phyloP scores from a whole-genome alignment of 768 basidiomycete species.

The Suillus tomentosus region DNA sequence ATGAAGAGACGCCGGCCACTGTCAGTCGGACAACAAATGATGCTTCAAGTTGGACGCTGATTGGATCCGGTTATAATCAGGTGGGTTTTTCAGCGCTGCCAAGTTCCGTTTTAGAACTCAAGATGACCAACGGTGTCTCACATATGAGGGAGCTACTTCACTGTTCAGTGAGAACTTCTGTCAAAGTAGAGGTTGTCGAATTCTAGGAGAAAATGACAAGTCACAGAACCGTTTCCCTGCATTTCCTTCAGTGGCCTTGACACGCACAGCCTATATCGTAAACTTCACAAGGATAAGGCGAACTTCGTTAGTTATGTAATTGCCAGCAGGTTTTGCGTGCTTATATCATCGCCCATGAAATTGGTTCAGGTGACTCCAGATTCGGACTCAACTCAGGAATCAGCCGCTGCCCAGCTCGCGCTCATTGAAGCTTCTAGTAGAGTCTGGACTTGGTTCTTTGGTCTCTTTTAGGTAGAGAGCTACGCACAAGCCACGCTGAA shows the following conservation, averaged over 20 bases:
- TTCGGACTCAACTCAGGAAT: background rate
- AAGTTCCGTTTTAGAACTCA: background rate
- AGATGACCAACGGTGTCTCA: no score
- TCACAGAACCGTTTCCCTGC: no score
- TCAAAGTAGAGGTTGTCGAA: no score
- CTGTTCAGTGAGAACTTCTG: no score
- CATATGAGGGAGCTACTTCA: no score
- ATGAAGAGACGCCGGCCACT: background rate
- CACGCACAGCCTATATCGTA: no score
- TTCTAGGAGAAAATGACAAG: no score
- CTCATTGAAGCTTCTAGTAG: background rate
- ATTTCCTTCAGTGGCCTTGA: no score
- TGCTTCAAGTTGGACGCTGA: no score
- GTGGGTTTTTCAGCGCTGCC: background rate
- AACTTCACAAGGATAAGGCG: no score
- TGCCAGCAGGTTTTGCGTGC: background rate
- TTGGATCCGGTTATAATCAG: background rate
- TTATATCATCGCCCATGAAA: background rate
- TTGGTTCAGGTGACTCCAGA: background rate
- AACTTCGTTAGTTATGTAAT: no score
- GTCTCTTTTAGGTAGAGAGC: background rate
- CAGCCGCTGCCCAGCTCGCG: background rate
- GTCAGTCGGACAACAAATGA: background rate
- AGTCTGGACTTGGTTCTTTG: background rate
- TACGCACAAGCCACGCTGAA: background rate